Base-by-base conservation (phyloP, 257 asterid genomes). In the Rubia yunnanensis region DNA sequence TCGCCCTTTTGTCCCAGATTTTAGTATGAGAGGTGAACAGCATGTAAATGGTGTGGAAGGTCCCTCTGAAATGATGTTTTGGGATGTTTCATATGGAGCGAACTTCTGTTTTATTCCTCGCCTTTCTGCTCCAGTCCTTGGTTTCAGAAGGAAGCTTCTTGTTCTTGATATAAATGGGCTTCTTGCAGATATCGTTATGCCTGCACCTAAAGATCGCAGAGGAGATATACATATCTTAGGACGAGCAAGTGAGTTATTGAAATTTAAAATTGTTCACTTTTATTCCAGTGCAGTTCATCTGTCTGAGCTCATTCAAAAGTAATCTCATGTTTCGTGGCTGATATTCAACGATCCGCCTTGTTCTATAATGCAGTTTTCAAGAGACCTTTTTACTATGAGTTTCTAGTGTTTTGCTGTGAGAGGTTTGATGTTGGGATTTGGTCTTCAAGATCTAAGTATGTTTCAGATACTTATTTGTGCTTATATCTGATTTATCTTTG, bases 121-220 rank as follows among this genome's bases (percentile, higher is more conserved):
- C 57, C 26, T 10, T 20, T 3, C 17, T 44, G 52, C 57, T 22
- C 57, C 57, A 9, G 28, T 18, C 57, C 23, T 22, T 50, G 8
- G 14, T 53, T 27, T 8, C 55, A 79, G 66, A 79, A 80, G 82
- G 73, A 92, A 85, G 69, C 99, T 92, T 72, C 76, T 92, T 71
- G 88, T 92, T 73, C 97, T 92, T 73, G 99, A 89, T 74, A 73
- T 92, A 39, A 92, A 92, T 80, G 99, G 99, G 70, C 74, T 92
- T 76, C 94, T 89, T 68, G 97, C 95, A 14, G 74, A 83, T 76
- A 77, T 92, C 65, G 80, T 92, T 27, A 64, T 70, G 83, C 95
- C 97, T 68, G 79, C 84, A 52, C 97, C 99, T 56, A 79, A 61
- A 65, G 84, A 65, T n/a, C 27, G 69, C 48, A 70, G 73, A 65